phyloP scores from a whole-genome alignment of 2,329 filamentous ascomycete genomes.

The Ceratocystis eucalypticola region DNA sequence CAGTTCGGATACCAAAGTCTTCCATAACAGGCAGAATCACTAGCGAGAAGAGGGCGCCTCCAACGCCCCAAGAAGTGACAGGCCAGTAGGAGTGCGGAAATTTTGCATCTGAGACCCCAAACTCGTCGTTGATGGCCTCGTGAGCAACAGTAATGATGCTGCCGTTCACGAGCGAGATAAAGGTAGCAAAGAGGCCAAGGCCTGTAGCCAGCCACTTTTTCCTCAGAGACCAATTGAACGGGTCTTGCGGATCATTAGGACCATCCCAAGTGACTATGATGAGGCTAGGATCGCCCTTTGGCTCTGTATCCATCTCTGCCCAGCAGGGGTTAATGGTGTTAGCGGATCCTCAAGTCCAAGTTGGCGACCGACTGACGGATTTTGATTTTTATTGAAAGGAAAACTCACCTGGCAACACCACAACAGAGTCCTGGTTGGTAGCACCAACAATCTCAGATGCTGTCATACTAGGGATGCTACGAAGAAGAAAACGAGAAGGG shows the following conservation, averaged over 20 bases:
- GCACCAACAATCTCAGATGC: neutral
- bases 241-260: slow-evolving; percentile 47
- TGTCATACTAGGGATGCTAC: neutral
- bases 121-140: slow-evolving; percentile 20
- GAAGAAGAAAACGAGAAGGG: neutral
- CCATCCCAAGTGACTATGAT: slow-evolving; percentile 45
- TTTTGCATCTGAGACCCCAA: slow-evolving; percentile 20
- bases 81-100: slow-evolving; percentile 19
- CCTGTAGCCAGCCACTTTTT: slow-evolving; percentile 28
- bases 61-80: slow-evolving; percentile 24
- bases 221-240: slow-evolving; percentile 52
- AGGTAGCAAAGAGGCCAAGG: slow-evolving; percentile 26
- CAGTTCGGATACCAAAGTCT: slow-evolving; percentile 25
- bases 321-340: neutral
- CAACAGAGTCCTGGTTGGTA: slow-evolving; percentile 5
- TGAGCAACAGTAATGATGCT: slow-evolving; percentile 18
- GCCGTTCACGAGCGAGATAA: slow-evolving; percentile 19
- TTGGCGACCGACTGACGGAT: neutral
- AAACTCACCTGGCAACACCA: slow-evolving; percentile 1
- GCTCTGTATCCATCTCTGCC: slow-evolving; percentile 6
- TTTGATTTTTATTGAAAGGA: neutral
- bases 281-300: slow-evolving; percentile 9
- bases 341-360: neutral
- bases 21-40: slow-evolving; percentile 32
- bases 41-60: slow-evolving; percentile 30